These are phyloP conservation scores for Onygenales sp. DNA, from an alignment of 2,329 filamentous ascomycete genomes.

Conservation along the genomic window DNA sequence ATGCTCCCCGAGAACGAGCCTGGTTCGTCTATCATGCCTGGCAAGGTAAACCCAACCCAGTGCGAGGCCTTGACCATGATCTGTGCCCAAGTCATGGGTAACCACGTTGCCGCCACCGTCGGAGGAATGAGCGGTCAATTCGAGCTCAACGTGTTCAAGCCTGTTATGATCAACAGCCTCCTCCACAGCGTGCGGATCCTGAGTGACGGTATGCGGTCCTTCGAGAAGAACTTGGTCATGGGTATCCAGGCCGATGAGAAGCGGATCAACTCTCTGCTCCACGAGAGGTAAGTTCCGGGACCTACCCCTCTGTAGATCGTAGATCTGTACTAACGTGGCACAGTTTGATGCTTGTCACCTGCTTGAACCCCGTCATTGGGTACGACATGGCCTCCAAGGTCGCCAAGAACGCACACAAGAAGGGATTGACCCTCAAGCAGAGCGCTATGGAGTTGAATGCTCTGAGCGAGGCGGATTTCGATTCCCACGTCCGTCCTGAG, in stretches of 20 bases:
- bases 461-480: conserved; percentile 80
- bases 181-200: conserved; percentile 85
- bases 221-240: conserved; percentile 83
- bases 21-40: conserved; percentile 96
- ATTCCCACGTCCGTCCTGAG: conserved; percentile 80
- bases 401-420: conserved; percentile 98
- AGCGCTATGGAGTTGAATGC: conserved; percentile 89
- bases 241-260: conserved; percentile 90
- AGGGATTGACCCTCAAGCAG: conserved; percentile 86
- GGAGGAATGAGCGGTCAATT: conserved; percentile 97
- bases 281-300: conserved; percentile 63
- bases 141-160: conserved; percentile 98
- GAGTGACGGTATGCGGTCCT: conserved; percentile 85
- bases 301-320: neutral
- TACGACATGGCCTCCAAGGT: conserved; percentile 97
- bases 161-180: conserved; percentile 87
- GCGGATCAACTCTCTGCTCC: conserved; percentile 79
- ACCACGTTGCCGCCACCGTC: conserved; percentile 86
- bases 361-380: conserved; percentile 92
- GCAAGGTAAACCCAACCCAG: conserved; percentile 98
- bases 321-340: conserved; percentile 14
- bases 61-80: conserved; percentile 98
- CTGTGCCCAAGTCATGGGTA: conserved; percentile 95
- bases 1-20: conserved; percentile 95
- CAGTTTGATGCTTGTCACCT: conserved; percentile 95